These are phyloP conservation scores for Mycena metata DNA, from an alignment of 768 basidiomycete species.

Conservation along the genomic window DNA sequence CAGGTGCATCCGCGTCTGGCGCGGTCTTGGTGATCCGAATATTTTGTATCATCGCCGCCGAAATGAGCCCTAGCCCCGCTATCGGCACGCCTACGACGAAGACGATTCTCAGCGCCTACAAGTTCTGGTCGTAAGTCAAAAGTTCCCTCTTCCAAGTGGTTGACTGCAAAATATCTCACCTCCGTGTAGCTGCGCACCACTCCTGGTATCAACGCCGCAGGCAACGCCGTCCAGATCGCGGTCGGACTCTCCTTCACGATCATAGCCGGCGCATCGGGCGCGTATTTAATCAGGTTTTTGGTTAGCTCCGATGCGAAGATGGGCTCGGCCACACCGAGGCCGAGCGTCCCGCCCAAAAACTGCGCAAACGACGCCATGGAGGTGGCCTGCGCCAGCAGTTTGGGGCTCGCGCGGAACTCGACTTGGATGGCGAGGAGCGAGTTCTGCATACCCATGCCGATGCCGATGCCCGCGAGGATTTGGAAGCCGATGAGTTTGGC, in stretches of 20 bases:
- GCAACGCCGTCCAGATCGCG: conserved; percentile 31
- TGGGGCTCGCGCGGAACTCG: conserved; percentile 25
- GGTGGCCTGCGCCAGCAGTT: conserved; percentile 29
- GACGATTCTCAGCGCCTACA: conserved; percentile 20
- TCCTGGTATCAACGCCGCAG: conserved; percentile 28
- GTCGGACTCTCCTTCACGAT: conserved; percentile 32
- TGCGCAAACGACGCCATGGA: conserved; percentile 34
- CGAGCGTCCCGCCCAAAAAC: conserved; percentile 32
- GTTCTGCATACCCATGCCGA: conserved; percentile 27
- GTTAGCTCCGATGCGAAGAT: conserved; percentile 26
- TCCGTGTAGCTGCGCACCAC: conserved; percentile 31
- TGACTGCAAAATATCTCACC: no score
- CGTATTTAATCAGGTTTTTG: conserved; percentile 5
- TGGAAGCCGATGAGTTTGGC: conserved; percentile 20
- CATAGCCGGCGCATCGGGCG: conserved; percentile 26
- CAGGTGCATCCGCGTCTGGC: no score
- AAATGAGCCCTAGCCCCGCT: conserved; percentile 6
- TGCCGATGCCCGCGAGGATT: conserved; percentile 29
- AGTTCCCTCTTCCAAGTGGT: no score
- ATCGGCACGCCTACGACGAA: conserved; percentile 31
- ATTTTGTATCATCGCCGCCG: conserved; percentile 3
- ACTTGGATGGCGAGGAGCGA: conserved; percentile 4
- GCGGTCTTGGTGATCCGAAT: no score
- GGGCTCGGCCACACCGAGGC: conserved; percentile 28
- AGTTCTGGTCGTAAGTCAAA: no score